Evolutionary conservation across 2,329 filamentous ascomycete genomes (phyloP), one percentile per base, ranked within the genome.

Genomic region (Elsinoe ampelina): DNA sequence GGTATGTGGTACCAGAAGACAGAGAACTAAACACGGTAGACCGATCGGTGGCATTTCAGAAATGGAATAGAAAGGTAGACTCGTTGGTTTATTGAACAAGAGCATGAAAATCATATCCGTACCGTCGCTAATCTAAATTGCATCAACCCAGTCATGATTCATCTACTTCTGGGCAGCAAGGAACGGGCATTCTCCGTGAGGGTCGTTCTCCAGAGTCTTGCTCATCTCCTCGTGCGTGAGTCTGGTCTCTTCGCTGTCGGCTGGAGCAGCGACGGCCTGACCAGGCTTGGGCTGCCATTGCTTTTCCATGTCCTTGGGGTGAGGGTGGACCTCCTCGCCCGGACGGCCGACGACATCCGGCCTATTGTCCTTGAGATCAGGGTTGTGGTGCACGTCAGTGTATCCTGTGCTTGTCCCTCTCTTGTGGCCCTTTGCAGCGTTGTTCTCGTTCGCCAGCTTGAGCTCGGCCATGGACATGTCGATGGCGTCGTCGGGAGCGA

Each of bases 221-320:
- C 67, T 68, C 71, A 73, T 72, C 63, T 73, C 71, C 60, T 69
- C 65, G 52, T 68, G 65, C 48, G 70, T 70, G 60, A 64, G 26
- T 45, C 60, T 63, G 26, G 67, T 67, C 64, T 72, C 69, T 32
- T 68, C 61, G 22, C 63, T 64, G 20, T 60, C 58, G 8, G 66
- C 60, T 13, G 64, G 59, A n/a, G 64, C 63, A 4, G 65, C 71
- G 12, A 71, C 67, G 19, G 70, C 71, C 54, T 72, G 66, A 20
- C 71, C 71, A 17, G 66, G 58, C 5, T 54, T 57, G 5, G 69
- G 68, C 38, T 63, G 56, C 22, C 71, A 65, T 0, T 60, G 57
- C 41, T 65, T 51, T 59, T 71, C 68, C 59, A 64, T 66, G 38
- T 67, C 62, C 51, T 70, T 63, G 22, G 68, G 63, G 48, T 70